Evolutionary conservation across 179 eudicot species (phyloP).

Genomic region (Vitellaria paradoxa): DNA sequence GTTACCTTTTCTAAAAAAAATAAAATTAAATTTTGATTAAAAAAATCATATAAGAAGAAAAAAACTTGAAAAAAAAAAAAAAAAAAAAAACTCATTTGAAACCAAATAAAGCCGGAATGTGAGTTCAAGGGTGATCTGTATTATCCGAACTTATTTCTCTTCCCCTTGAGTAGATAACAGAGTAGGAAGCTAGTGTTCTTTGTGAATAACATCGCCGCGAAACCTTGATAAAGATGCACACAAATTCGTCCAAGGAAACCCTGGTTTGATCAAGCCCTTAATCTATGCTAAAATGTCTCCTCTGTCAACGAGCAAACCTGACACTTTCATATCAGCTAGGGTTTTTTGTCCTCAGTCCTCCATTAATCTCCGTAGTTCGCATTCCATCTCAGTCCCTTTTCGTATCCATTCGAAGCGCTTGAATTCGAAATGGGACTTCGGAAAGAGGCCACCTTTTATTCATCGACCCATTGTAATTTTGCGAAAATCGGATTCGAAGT

Average conservation of each 20-base stretch:
- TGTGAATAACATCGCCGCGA: neutral
- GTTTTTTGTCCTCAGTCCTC: constrained; percentile 12
- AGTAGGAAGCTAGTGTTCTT: neutral
- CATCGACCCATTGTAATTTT: constrained; percentile 27
- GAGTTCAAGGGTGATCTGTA: too few species aligned
- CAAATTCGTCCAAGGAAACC: constrained; percentile 8
- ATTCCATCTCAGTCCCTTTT: constrained; percentile 23
- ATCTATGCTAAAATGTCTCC: constrained; percentile 3
- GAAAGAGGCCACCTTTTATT: constrained; percentile 20
- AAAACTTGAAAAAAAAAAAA: too few species aligned
- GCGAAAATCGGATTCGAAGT: constrained; percentile 19
- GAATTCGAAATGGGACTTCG: constrained; percentile 6
- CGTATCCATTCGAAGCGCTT: constrained; percentile 15
- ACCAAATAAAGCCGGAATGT: too few species aligned
- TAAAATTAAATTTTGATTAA: too few species aligned
- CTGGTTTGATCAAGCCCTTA: constrained; percentile 14
- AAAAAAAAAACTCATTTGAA: too few species aligned
- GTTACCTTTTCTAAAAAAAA: too few species aligned
- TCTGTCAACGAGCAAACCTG: neutral
- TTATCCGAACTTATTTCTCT: neutral
- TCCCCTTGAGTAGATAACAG: neutral
- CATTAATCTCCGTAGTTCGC: constrained; percentile 24
- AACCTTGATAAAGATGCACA: neutral
- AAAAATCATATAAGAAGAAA: too few species aligned
- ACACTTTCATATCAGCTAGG: constrained; percentile 5